A percentile compares a stretch with the other conserved stretches of the same genome.
phyloP scores from a whole-genome alignment of 352 stramenopile species.

The Phytopythium ostracodes region DNA sequence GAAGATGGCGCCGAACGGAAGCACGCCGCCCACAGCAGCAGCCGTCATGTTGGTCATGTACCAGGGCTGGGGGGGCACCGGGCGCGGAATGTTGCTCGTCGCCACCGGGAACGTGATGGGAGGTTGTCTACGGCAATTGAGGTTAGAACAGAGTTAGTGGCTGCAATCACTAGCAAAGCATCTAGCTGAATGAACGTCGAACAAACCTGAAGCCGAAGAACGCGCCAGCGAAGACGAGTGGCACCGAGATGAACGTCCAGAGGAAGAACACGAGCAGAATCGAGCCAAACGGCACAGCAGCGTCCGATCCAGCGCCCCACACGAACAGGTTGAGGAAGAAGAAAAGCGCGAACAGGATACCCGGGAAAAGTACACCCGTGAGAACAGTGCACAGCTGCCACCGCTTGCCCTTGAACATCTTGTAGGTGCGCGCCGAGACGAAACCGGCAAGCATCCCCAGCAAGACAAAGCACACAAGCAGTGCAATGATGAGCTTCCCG shows the following conservation, averaged over 20 bases:
- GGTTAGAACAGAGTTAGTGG: conserved; percentile 2
- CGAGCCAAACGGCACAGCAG: conserved; percentile 94
- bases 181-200: neutral
- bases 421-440: conserved; percentile 96
- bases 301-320: conserved; percentile 91
- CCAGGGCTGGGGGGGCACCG: conserved; percentile 98
- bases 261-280: conserved; percentile 97
- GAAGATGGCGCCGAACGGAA: conserved; percentile 99
- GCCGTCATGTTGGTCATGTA: conserved; percentile 96
- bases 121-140: conserved; percentile 40
- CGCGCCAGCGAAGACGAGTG: conserved; percentile 97
- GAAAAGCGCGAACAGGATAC: conserved; percentile 96
- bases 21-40: conserved; percentile 94
- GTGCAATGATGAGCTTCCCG: conserved; percentile 96
- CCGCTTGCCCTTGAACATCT: conserved; percentile 99
- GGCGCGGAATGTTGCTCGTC: conserved; percentile 97
- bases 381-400: conserved; percentile 97
- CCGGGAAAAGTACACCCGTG: conserved; percentile 96
- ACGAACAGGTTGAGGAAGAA: conserved; percentile 98
- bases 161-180: neutral
- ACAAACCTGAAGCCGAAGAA: conserved; percentile 98
- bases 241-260: conserved; percentile 99
- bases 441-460: conserved; percentile 96
- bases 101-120: conserved; percentile 95
- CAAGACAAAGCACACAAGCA: conserved; percentile 97